Conservation (phyloP, 352 stramenopile species). For the Phytopythium ostracodes region DNA sequence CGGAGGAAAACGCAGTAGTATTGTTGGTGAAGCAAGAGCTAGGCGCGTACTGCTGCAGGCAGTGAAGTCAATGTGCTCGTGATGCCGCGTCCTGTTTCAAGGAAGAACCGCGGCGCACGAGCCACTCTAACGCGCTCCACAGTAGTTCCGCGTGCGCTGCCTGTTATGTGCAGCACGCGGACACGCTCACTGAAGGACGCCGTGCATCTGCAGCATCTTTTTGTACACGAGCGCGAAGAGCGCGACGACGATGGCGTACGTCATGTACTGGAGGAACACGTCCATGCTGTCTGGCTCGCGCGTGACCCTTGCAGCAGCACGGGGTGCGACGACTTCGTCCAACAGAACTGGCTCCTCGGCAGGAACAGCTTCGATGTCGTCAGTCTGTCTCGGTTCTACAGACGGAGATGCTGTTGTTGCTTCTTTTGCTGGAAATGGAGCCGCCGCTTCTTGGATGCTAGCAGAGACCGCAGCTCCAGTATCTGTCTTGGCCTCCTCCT, state of each 20-base stretch:
- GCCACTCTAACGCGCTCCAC: too few species aligned
- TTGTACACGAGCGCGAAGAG: constrained; percentile 78
- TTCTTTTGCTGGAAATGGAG: not conserved
- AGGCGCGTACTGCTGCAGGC: too few species aligned
- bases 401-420: constrained; percentile 7
- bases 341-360: not conserved
- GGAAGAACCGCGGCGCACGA: not conserved
- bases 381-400: not conserved
- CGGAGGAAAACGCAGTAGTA: constrained; percentile 8
- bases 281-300: constrained; percentile 46
- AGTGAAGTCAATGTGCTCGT: not conserved
- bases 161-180: too few species aligned
- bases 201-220: constrained; percentile 75
- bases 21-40: constrained; percentile 10
- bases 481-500: not conserved
- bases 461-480: too few species aligned
- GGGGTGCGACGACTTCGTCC: constrained; percentile 9
- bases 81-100: not conserved
- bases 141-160: not conserved
- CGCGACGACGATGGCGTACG: constrained; percentile 53
- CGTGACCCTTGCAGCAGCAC: constrained; percentile 16
- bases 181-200: constrained; percentile 31
- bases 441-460: constrained; percentile 1
- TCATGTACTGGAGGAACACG: constrained; percentile 67
- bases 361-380: not conserved